Evolutionary conservation across 306 rosid species (phyloP).

Genomic region (Castanopsis chinensis): DNA sequence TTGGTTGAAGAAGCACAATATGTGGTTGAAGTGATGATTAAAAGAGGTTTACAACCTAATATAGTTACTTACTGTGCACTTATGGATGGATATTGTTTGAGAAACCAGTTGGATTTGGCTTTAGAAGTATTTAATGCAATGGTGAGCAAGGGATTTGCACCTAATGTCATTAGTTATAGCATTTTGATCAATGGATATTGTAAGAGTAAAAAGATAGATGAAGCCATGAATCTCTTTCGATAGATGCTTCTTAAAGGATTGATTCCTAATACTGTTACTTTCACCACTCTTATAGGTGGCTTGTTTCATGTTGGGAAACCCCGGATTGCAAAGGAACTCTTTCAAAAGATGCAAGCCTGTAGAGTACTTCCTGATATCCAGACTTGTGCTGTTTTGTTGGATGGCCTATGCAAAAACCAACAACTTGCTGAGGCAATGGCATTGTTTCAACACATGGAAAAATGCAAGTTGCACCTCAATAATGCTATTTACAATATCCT

Average conservation of each 20-base stretch:
- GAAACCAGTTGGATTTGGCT: slow-evolving; percentile 16
- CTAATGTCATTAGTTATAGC: slow-evolving; percentile 30
- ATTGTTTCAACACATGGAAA: background rate
- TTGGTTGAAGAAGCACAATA: slow-evolving; percentile 21
- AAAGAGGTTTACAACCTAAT: slow-evolving; percentile 14
- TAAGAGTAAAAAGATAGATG: slow-evolving; percentile 23
- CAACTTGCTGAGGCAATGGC: background rate
- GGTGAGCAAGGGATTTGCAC: slow-evolving; percentile 17
- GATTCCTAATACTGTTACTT: slow-evolving; percentile 6
- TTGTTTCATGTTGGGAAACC: background rate
- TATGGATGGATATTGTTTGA: slow-evolving; percentile 37
- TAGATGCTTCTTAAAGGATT: slow-evolving; percentile 15
- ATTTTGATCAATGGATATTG: slow-evolving; percentile 8
- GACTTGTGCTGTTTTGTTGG: background rate
- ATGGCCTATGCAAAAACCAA: slow-evolving; percentile 2
- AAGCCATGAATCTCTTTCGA: slow-evolving; percentile 24
- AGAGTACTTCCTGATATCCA: background rate
- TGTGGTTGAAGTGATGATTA: slow-evolving; percentile 19
- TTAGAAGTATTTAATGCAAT: slow-evolving; percentile 15
- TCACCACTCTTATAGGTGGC: slow-evolving; percentile 1
- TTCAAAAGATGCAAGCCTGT: background rate
- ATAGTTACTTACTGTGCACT: slow-evolving; percentile 26
- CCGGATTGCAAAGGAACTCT: background rate
- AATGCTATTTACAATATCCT: background rate
- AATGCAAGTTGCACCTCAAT: background rate